These are phyloP conservation scores for Dendrocalamus latiflorus DNA, from an alignment of 202 grass and related monocot genomes.

Conservation along the genomic window DNA sequence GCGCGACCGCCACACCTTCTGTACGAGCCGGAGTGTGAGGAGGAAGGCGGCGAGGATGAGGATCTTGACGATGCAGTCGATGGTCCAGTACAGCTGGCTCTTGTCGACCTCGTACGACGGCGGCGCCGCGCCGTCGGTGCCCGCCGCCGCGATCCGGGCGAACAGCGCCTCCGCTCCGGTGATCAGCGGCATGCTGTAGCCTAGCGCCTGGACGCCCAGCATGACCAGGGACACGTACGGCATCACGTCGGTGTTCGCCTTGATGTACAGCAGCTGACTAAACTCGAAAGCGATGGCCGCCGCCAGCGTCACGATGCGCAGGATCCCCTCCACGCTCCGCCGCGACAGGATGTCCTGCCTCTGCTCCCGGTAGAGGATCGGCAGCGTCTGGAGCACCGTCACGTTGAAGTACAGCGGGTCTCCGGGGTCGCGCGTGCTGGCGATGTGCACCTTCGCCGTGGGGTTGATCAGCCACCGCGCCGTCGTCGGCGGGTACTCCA, in stretches of 20 bases:
- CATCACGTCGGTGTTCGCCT: slow-evolving; percentile 44
- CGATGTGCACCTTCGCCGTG: slow-evolving; percentile 47
- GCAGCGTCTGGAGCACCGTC: slow-evolving; percentile 64
- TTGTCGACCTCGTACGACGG: slow-evolving; percentile 67
- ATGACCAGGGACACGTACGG: slow-evolving; percentile 75
- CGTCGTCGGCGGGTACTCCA: slow-evolving; percentile 84
- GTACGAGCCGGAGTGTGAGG: slow-evolving; percentile 63
- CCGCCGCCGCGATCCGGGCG: slow-evolving; percentile 47
- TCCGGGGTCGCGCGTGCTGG: slow-evolving; percentile 48
- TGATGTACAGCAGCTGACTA: slow-evolving; percentile 74
- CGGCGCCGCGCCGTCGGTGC: not conserved
- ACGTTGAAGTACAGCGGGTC: slow-evolving; percentile 50
- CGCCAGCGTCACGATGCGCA: slow-evolving; percentile 60
- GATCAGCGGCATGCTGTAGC: slow-evolving; percentile 83
- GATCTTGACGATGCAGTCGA: slow-evolving; percentile 83
- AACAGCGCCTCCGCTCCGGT: slow-evolving; percentile 80
- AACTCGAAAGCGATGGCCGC: slow-evolving; percentile 54
- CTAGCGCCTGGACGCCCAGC: slow-evolving; percentile 77
- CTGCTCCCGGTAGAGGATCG: slow-evolving; percentile 70
- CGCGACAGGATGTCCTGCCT: slow-evolving; percentile 75
- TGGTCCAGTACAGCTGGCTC: slow-evolving; percentile 54
- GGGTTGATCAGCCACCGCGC: slow-evolving; percentile 87
- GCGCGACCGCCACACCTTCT: slow-evolving; percentile 86
- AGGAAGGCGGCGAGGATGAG: slow-evolving; percentile 72
- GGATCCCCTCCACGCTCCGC: slow-evolving; percentile 76